phyloP scores from a whole-genome alignment of 2,329 filamentous ascomycete genomes.

The Fusarium sp. region DNA sequence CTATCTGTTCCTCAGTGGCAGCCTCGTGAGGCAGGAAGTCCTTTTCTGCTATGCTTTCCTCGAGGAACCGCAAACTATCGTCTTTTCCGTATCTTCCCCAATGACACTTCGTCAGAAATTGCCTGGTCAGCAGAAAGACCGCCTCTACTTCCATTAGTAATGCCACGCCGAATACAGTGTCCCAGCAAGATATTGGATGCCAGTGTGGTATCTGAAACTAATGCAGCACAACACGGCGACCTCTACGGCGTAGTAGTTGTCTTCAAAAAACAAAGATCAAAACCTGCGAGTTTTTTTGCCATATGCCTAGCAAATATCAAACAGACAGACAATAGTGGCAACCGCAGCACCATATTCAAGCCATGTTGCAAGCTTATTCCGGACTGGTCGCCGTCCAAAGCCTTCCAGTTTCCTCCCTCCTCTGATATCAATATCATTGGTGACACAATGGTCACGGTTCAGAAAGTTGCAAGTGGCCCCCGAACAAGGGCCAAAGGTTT shows the following conservation, averaged over 20 bases:
- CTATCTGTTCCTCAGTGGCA: not conserved
- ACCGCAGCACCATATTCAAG: accelerated
- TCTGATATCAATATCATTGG: not conserved
- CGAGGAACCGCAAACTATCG: not conserved
- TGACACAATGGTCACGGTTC: not conserved
- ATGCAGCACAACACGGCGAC: not conserved
- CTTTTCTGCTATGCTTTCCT: not conserved
- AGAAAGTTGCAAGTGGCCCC: not conserved
- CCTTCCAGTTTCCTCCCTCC: not conserved
- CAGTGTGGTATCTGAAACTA: accelerated
- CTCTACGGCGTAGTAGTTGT: not conserved
- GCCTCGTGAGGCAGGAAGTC: not conserved
- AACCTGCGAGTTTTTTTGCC: not conserved
- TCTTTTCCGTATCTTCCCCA: not conserved
- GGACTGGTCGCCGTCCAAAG: not conserved
- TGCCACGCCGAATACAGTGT: not conserved
- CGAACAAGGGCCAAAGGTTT: accelerated
- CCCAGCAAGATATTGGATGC: not conserved
- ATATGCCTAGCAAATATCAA: not conserved
- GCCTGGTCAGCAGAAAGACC: not conserved
- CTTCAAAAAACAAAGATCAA: not conserved
- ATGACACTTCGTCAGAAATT: accelerated
- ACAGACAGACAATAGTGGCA: not conserved
- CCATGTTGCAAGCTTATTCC: not conserved
- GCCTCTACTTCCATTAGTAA: not conserved